A percentile compares a stretch with the other conserved stretches of the same genome.
phyloP scores from a whole-genome alignment of 768 basidiomycete genomes.

The Ramaria rubella region DNA sequence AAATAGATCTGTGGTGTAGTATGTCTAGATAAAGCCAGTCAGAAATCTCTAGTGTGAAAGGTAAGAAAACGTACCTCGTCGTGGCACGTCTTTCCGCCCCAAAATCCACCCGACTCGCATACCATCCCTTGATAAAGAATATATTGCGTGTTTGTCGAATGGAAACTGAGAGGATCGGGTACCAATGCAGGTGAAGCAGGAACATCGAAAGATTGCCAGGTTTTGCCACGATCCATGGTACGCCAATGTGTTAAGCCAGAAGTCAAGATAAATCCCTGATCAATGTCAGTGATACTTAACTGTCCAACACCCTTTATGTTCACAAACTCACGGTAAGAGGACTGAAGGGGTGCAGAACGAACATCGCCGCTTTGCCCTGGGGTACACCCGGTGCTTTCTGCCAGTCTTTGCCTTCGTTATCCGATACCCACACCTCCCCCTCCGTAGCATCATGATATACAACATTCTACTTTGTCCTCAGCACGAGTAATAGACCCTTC shows the following conservation, averaged over 20 bases:
- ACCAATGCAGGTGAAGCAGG: constrained; percentile 53
- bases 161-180: constrained; percentile 73
- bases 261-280: constrained; percentile 83
- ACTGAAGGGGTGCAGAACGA: constrained; percentile 84
- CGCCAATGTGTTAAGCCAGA: constrained; percentile 73
- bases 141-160: constrained; percentile 65
- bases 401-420: constrained; percentile 83
- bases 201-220: constrained; percentile 79
- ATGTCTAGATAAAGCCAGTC: constrained; percentile 55
- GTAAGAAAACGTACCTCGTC: constrained; percentile 53
- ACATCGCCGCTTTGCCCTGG: constrained; percentile 53
- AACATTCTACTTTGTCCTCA: constrained; percentile 39
- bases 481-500: not conserved
- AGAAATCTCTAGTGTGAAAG: not conserved
- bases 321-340: constrained; percentile 57
- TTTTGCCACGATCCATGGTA: constrained; percentile 79
- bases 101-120: constrained; percentile 47
- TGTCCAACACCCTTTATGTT: not conserved
- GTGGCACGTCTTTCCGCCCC: constrained; percentile 48
- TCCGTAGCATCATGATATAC: constrained; percentile 73
- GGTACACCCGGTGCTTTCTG: constrained; percentile 39
- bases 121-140: constrained; percentile 73
- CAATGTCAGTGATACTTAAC: not conserved
- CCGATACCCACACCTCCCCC: constrained; percentile 69
- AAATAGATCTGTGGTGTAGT: constrained; percentile 84